Percentiles rank a stretch among this genome's conserved stretches.
These are phyloP conservation scores for Solanum corneliomulleri DNA, from an alignment of 257 asterid species.

Conservation along the genomic window DNA sequence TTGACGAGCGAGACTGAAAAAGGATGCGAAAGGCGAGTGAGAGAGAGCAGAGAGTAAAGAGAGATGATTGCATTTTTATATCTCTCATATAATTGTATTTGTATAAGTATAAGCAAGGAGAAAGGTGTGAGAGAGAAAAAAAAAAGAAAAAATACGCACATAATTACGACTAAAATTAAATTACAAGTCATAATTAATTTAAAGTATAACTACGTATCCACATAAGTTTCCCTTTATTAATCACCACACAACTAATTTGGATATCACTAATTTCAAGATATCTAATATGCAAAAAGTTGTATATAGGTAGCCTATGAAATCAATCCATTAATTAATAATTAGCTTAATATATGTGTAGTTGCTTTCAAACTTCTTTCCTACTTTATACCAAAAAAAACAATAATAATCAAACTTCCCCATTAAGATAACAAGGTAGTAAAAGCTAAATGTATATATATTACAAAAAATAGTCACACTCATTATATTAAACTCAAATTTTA, in stretches of 20 bases:
- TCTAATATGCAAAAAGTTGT: background rate
- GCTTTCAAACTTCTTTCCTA: background rate
- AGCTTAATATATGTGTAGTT: background rate
- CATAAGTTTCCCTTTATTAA: background rate
- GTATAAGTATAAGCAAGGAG: too few species aligned
- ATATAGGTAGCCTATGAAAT: background rate
- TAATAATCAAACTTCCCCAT: background rate
- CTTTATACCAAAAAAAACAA: background rate
- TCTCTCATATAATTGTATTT: too few species aligned
- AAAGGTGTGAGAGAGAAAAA: fast-evolving
- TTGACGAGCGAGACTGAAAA: too few species aligned
- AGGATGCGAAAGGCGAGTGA: too few species aligned
- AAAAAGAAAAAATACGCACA: too few species aligned
- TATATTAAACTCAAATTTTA: background rate
- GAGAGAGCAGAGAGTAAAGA: too few species aligned
- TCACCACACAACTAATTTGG: background rate
- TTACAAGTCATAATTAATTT: too few species aligned
- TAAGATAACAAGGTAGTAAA: background rate
- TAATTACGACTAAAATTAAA: too few species aligned
- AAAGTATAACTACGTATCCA: too few species aligned
- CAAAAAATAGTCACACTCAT: background rate
- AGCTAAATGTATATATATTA: background rate
- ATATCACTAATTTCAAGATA: background rate
- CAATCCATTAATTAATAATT: background rate
- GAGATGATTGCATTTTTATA: too few species aligned